Conservation (phyloP, 2,329 filamentous ascomycete species). For the Endocalyx cinctus region DNA sequence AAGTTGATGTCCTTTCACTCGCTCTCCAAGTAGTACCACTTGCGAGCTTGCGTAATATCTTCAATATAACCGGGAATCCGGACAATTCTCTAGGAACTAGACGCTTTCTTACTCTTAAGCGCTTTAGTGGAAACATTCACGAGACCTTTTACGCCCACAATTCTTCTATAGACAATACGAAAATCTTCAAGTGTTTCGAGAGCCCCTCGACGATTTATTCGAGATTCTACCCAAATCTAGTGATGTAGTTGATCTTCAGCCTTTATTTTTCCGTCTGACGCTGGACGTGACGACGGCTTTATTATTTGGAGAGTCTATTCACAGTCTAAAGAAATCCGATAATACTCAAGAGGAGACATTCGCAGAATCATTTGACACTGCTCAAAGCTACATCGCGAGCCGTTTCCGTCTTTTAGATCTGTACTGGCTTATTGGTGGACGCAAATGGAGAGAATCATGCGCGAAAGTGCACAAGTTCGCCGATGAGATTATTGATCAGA, state of each 20-base stretch:
- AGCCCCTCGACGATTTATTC: constrained; percentile 16
- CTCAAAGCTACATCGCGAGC: constrained; percentile 14
- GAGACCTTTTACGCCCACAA: constrained; percentile 29
- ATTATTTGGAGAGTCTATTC: constrained; percentile 20
- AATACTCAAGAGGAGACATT: constrained; percentile 10
- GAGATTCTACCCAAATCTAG: constrained; percentile 9
- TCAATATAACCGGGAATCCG: no score
- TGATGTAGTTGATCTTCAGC: constrained; percentile 17
- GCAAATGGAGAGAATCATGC: constrained; percentile 12
- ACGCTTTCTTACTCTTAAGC: no score
- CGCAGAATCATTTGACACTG: constrained; percentile 16
- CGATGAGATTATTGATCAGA: constrained; percentile 18
- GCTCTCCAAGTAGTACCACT: no score
- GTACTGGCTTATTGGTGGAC: constrained; percentile 17
- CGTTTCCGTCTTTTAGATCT: constrained; percentile 16
- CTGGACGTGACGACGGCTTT: constrained; percentile 23
- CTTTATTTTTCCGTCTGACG: constrained; percentile 20
- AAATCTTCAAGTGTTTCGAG: constrained; percentile 14
- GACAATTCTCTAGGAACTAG: no score
- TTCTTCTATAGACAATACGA: constrained; percentile 21
- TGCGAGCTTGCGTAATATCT: no score
- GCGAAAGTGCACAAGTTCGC: constrained; percentile 16
- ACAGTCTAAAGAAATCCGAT: constrained; percentile 12
- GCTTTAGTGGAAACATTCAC: constrained; percentile 26
- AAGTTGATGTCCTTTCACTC: no score